A percentile compares a stretch with the other conserved stretches of the same genome.
Conservation (phyloP, 139 green algal genomes). For the Chlamydomonas schloesseri region DNA sequence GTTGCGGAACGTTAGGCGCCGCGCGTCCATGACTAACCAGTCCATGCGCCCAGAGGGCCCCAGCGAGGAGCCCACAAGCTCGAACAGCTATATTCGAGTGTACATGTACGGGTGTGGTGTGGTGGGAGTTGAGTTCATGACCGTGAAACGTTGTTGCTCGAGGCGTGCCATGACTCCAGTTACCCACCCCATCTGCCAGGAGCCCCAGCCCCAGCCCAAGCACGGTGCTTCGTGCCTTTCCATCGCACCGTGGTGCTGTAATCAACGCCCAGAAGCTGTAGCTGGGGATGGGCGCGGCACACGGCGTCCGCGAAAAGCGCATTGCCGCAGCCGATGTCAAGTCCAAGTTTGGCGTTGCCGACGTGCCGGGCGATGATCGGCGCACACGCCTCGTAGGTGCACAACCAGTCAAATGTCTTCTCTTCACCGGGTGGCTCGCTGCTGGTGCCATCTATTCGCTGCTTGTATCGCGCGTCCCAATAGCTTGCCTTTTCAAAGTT, state of each 20-base stretch:
- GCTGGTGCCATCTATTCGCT: not conserved
- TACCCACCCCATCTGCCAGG: no score
- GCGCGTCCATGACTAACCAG: constrained; percentile 18
- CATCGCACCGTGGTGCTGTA: not conserved
- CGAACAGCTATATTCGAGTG: not conserved
- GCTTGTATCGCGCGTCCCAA: not conserved
- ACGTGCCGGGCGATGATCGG: not conserved
- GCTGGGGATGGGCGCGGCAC: not conserved
- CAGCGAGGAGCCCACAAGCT: not conserved
- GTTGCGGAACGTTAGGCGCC: not conserved
- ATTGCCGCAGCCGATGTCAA: constrained; percentile 22
- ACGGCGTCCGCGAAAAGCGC: constrained; percentile 1
- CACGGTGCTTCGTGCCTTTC: no score
- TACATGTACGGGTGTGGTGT: no score
- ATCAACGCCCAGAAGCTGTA: not conserved
- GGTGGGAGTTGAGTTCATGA: no score
- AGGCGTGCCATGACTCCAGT: no score
- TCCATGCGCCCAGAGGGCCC: not conserved
- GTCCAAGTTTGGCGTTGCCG: not conserved
- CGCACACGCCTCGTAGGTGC: not conserved
- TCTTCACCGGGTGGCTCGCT: not conserved
- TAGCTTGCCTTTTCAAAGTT: not conserved
- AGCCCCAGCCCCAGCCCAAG: no score
- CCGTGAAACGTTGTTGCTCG: no score
- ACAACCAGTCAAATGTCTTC: constrained; percentile 4